Base-by-base conservation (phyloP, 2,329 filamentous ascomycete species). In the Blastomyces percursus region DNA sequence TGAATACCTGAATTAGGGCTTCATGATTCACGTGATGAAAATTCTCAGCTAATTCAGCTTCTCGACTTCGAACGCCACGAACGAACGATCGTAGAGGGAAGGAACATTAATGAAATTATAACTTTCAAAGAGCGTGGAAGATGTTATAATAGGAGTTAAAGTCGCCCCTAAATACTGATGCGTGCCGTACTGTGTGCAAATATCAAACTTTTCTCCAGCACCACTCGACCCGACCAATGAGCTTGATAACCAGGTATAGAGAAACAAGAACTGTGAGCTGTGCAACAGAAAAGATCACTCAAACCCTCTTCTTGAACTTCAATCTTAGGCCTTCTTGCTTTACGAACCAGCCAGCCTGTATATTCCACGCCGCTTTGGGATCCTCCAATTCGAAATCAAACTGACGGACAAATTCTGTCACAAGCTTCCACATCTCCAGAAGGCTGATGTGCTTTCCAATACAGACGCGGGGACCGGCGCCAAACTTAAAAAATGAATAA, bases 341-440 rank as follows among this genome's bases (percentile, higher is more conserved):
- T 7, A 44, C 58, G 51, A 60, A 60, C 58, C 58, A 60, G 9
- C 44, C 27, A 16, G 58, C 30, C 21, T 48, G 35, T 35, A 48
- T 30, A 12, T 44, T 32, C 58, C 40, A 60, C 16, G 27, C 38
- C 14, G 21, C 40, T 27, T 51, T 46, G 24, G 38, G 12, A 30
- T 46, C 30, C 38, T 46, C 58, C 58, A 46, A 35, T 42, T 60
- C 58, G 21, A 60, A 42, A 24, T 60, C 42, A 51, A 60, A 60
- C n/a, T 48, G 35, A 3, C 38, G 27, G 19, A 60, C 42, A 21
- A 66, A 57, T 44, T 64, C 59, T 21, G 62, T 60, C 8, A 66
- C 57, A 42, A 64, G 58, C 30, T 65, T 65, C 32, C 62, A 63
- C 59, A 66, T 65, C 51, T 66, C 65, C 14, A 66, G n/a, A 42